A percentile compares a stretch with the other conserved stretches of the same genome.
These are phyloP conservation scores for Calonectria pauciramosa DNA, from an alignment of 2,329 filamentous ascomycete genomes.

Conservation along the genomic window DNA sequence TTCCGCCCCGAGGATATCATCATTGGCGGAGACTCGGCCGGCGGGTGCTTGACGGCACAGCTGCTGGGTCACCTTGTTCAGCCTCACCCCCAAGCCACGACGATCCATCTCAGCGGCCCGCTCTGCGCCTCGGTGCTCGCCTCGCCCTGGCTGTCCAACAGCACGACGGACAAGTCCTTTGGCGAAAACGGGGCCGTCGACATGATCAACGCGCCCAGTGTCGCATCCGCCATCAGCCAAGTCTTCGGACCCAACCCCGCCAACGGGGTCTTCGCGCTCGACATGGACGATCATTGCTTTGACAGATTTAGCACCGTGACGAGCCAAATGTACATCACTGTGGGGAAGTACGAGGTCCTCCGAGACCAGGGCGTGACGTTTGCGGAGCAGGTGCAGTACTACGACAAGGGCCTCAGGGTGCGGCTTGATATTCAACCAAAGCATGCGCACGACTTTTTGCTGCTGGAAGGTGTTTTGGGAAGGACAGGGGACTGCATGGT, in stretches of 20 bases:
- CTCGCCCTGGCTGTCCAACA: constrained; percentile 43
- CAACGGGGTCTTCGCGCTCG: neutral
- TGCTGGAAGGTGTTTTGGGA: neutral
- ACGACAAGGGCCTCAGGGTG: neutral
- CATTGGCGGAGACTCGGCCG: constrained; percentile 52
- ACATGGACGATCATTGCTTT: neutral
- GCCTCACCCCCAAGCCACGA: constrained; percentile 36
- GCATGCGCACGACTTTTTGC: neutral
- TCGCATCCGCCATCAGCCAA: constrained; percentile 8
- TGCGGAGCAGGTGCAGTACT: constrained; percentile 18
- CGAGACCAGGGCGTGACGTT: constrained; percentile 21
- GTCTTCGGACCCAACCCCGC: constrained; percentile 5
- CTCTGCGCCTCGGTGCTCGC: constrained; percentile 48
- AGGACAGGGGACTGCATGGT: neutral
- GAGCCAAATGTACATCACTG: constrained; percentile 22
- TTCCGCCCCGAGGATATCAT: constrained; percentile 39
- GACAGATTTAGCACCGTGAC: neutral
- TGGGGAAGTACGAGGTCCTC: constrained; percentile 28
- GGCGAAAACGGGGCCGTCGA: constrained; percentile 21
- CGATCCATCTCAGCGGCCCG: constrained; percentile 38
- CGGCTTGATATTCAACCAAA: neutral
- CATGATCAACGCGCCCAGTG: constrained; percentile 22
- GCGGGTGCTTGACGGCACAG: constrained; percentile 49
- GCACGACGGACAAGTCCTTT: constrained; percentile 16
- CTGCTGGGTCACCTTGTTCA: constrained; percentile 48